Percentiles rank a stretch among this genome's conserved stretches.
Conservation (phyloP, 2,329 filamentous ascomycete genomes). For the Tolypocladium amazonense region DNA sequence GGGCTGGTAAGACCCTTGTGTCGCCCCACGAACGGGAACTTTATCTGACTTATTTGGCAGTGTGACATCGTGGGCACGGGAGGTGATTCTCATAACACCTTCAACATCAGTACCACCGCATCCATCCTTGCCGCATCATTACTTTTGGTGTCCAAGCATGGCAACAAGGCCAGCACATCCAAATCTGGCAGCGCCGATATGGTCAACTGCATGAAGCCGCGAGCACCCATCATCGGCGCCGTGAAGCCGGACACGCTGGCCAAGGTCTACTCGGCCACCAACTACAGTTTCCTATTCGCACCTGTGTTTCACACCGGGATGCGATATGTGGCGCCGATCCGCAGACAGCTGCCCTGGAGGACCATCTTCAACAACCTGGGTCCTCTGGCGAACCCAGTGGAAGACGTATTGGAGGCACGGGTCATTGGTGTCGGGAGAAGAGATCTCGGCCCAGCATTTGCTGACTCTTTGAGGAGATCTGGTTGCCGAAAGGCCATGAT, state of each 20-base stretch:
- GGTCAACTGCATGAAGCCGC: constrained; percentile 63
- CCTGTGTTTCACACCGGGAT: constrained; percentile 96
- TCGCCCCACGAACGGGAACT: not conserved
- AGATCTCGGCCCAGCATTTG: constrained; percentile 81
- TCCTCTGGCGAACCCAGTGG: constrained; percentile 82
- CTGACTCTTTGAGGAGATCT: constrained; percentile 66
- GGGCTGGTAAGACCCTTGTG: constrained; percentile 57
- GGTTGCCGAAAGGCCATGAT: constrained; percentile 78
- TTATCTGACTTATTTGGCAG: constrained; percentile 17
- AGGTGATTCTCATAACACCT: constrained; percentile 92
- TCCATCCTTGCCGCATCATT: constrained; percentile 84
- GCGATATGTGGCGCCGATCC: constrained; percentile 75
- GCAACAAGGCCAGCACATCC: constrained; percentile 89
- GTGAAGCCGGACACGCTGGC: constrained; percentile 63
- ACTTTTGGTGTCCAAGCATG: constrained; percentile 85
- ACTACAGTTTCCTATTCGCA: constrained; percentile 93
- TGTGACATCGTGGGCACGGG: constrained; percentile 96
- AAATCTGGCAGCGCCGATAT: constrained; percentile 94
- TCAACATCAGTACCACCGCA: constrained; percentile 93
- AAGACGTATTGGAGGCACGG: constrained; percentile 74
- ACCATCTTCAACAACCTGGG: constrained; percentile 98
- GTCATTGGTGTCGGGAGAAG: constrained; percentile 87
- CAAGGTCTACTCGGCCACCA: constrained; percentile 65
- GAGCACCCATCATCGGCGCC: constrained; percentile 61
- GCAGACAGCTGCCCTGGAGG: constrained; percentile 81